Evolutionary conservation across 164 flowering plant species (phyloP), one percentile per base, ranked within the genome.

Genomic region (Litsea cubeba): DNA sequence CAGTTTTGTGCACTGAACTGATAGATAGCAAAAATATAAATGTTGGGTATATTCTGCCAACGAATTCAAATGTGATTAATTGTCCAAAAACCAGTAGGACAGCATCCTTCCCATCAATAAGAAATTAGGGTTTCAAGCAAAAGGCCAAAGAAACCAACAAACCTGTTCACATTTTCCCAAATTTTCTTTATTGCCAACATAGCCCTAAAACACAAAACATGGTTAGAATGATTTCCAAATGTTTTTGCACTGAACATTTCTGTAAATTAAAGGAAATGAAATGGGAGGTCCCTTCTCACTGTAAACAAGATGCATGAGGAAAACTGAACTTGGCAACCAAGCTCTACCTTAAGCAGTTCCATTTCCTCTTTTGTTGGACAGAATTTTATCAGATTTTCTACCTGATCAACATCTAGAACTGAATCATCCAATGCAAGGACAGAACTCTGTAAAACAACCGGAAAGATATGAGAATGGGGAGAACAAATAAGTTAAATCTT

Each of bases 291-390:
- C 66, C 66, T 11, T 25, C 26, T 12, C 66, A 25, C 66, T 63
- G 63, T 23, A 22, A 23, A 63, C 28, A 63, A 66, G n/a, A 54
- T 10, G 50, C 7, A 66, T 10, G n/a, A 66, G 40, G 64, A 17
- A 49, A 24, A 70, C 49, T 8, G 50, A 40, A 60, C 26, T 15
- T 23, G n/a, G 50, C 28, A 70, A 70, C 20, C 25, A 11, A 69
- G 14, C 72, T 51, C 57, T 72, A 96, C 99, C 98, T 92, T 91
- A 7, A 96, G 86, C 64, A 84, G 80, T 77, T 94, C 97, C 86
- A 89, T 94, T 75, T 96, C 99, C 83, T 94, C 99, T 83, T 92
- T 92, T 40, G 97, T 92, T 54, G 99, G 99, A 83, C 93, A 90
- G 73, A 94, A 96, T 76, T 96, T 96, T 78, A 94, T 92, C 64